These are phyloP conservation scores for Lindgomyces ingoldianus DNA, from an alignment of 495 filamentous ascomycete species.

Conservation along the genomic window DNA sequence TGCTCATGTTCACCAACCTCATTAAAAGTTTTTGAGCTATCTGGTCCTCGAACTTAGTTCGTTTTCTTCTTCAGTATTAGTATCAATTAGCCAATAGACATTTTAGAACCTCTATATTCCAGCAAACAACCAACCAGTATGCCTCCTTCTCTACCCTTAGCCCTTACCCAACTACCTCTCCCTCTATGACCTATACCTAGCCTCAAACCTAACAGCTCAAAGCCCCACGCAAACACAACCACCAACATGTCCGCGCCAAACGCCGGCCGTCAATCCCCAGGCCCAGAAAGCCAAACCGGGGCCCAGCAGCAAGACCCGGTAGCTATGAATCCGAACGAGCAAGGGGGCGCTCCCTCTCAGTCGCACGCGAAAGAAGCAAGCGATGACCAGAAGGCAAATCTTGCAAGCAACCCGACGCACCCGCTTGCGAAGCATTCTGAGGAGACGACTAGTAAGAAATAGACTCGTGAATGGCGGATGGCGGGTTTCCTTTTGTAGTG, in stretches of 20 bases:
- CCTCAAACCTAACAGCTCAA: background rate
- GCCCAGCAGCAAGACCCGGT: slow-evolving; percentile 61
- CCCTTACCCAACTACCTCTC: background rate
- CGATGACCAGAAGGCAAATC: slow-evolving; percentile 42
- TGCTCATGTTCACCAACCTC: slow-evolving; percentile 1
- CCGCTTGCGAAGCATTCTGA: slow-evolving; percentile 68
- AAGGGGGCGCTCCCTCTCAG: slow-evolving; percentile 49
- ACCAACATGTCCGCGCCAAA: slow-evolving; percentile 58
- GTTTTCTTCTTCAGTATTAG: too few relatives aligned
- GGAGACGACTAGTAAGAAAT: slow-evolving; percentile 55
- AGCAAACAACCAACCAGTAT: background rate
- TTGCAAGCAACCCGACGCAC: slow-evolving; percentile 65
- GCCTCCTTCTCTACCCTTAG: background rate
- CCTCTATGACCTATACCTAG: background rate
- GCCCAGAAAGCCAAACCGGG: slow-evolving; percentile 67
- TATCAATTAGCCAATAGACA: background rate
- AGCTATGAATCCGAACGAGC: slow-evolving; percentile 53
- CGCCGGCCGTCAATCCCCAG: slow-evolving; percentile 78
- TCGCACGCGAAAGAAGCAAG: slow-evolving; percentile 54
- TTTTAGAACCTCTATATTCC: background rate
- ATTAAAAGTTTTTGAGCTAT: too few relatives aligned
- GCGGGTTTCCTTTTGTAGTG: background rate
- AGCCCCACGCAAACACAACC: background rate
- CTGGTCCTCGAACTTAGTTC: too few relatives aligned
- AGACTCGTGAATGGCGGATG: background rate